Evolutionary conservation across 2,329 filamentous ascomycete species (phyloP).

Genomic region (Calonectria hongkongensis): DNA sequence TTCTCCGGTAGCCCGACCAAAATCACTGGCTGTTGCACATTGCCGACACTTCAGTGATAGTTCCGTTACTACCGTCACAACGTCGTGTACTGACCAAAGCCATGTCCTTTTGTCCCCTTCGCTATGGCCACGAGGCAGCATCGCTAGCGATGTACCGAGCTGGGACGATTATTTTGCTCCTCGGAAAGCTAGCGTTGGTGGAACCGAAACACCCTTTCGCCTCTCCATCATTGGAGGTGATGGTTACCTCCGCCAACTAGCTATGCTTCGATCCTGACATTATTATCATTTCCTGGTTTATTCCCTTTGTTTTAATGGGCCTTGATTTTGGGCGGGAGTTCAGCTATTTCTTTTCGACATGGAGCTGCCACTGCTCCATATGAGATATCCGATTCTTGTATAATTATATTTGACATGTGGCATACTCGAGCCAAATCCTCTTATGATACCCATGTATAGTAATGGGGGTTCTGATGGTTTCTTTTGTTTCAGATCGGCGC

Average conservation of each 20-base stretch:
- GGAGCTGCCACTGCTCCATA: neutral
- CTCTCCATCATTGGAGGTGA: constrained; percentile 11
- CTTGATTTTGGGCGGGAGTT: constrained; percentile 1
- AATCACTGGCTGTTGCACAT: neutral
- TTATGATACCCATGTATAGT: neutral
- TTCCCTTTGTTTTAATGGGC: neutral
- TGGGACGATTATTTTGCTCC: constrained; percentile 14
- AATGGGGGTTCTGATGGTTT: neutral
- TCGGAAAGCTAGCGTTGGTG: neutral
- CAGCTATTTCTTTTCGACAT: neutral
- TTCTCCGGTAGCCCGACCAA: neutral
- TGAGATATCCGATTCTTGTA: constrained; percentile 11
- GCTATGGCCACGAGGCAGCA: neutral
- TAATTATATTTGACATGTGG: neutral
- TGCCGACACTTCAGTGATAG: neutral
- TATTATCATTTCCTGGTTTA: neutral
- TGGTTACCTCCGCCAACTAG: neutral
- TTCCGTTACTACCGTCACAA: neutral
- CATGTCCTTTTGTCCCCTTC: neutral
- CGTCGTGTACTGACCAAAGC: neutral
- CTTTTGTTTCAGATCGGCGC: neutral
- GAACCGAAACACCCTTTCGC: neutral
- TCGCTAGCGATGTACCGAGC: neutral
- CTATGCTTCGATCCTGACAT: neutral
- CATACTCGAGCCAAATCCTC: neutral